Evolutionary conservation across 192 early-diverging fungal species (phyloP).

Genomic region (Diversispora epigaea): DNA sequence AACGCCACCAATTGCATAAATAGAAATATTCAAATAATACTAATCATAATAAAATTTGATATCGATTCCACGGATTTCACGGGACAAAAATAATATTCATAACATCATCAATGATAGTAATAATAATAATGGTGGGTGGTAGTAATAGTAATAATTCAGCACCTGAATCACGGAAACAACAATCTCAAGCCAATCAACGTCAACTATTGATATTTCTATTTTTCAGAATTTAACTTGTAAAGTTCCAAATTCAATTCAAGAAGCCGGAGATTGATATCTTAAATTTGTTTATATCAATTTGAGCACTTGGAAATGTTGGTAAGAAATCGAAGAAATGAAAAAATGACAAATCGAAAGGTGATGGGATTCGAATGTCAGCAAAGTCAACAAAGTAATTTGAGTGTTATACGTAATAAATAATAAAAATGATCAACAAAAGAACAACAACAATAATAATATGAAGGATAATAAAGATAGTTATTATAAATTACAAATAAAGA

Average conservation of each 20-base stretch:
- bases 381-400: too few relatives aligned
- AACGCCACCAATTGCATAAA: background rate
- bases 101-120: too few relatives aligned
- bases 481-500: background rate
- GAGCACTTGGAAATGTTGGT: constrained; percentile 44
- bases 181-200: constrained; percentile 34
- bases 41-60: too few relatives aligned
- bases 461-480: background rate
- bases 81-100: too few relatives aligned
- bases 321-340: constrained; percentile 48
- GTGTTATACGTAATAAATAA: background rate
- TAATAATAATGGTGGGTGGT: too few relatives aligned
- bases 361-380: too few relatives aligned
- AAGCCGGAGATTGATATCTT: constrained; percentile 50
- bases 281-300: constrained; percentile 51
- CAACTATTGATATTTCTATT: constrained; percentile 52
- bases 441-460: background rate
- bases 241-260: constrained; percentile 49
- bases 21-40: too few relatives aligned
- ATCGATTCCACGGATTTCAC: too few relatives aligned
- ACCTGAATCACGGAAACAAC: constrained; percentile 30
- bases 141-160: background rate
- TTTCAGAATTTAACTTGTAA: constrained; percentile 35
- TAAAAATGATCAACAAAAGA: background rate
- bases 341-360: constrained; percentile 34